Conservation (phyloP, 2,329 filamentous ascomycete genomes). For the Calonectria pseudoturangicola region DNA sequence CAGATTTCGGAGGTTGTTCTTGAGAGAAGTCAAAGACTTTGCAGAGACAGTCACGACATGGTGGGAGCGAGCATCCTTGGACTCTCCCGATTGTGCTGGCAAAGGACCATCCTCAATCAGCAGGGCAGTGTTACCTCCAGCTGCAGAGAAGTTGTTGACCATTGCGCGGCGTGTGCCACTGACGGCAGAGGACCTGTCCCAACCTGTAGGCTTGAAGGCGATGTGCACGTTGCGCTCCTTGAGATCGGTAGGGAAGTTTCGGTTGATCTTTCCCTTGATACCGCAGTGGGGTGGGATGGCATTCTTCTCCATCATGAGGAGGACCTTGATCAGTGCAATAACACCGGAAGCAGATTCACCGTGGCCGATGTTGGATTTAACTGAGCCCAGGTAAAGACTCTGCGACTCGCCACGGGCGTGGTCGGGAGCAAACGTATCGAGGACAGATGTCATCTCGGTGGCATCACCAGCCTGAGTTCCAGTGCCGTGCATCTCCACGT, state of each 20-base stretch:
- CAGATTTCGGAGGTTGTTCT: slow-evolving; percentile 17
- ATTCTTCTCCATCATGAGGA: slow-evolving; percentile 68
- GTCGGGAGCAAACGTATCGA: slow-evolving; percentile 69
- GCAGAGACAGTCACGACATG: slow-evolving; percentile 42
- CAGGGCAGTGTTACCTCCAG: slow-evolving; percentile 81
- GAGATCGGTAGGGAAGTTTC: slow-evolving; percentile 60
- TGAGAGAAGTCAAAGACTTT: slow-evolving; percentile 32
- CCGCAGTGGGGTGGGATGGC: slow-evolving; percentile 70
- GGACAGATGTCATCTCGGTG: slow-evolving; percentile 89
- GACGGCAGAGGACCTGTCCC: slow-evolving; percentile 50
- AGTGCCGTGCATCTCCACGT: slow-evolving; percentile 94
- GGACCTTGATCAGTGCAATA: slow-evolving; percentile 70
- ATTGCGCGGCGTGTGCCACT: slow-evolving; percentile 66
- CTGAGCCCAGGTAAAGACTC: slow-evolving; percentile 73
- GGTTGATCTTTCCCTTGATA: slow-evolving; percentile 68
- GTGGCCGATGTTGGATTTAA: slow-evolving; percentile 80
- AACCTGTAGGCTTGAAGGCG: slow-evolving; percentile 68
- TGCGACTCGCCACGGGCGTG: slow-evolving; percentile 35
- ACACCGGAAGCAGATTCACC: slow-evolving; percentile 76
- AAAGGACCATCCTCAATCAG: slow-evolving; percentile 74
- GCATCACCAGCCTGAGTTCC: slow-evolving; percentile 91
- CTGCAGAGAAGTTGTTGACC: slow-evolving; percentile 82
- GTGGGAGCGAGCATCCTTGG: slow-evolving; percentile 64
- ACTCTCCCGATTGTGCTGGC: slow-evolving; percentile 16
- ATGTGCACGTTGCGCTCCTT: slow-evolving; percentile 67